Evolutionary conservation across 2,329 filamentous ascomycete genomes (phyloP), one percentile per base, ranked within the genome.

Genomic region (Fusarium concolor): DNA sequence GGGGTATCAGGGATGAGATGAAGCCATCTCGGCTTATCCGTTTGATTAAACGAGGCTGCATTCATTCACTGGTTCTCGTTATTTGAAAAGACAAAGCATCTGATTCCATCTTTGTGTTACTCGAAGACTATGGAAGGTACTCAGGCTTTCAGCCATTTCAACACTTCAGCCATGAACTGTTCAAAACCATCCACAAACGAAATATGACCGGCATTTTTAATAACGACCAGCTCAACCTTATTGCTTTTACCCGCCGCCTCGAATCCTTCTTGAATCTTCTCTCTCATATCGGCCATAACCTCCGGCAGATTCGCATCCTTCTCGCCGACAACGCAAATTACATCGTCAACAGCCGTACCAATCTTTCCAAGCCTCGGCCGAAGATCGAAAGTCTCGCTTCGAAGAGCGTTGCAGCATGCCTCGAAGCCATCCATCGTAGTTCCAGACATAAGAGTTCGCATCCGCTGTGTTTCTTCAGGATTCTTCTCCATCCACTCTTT

Each of bases 361-460:
- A 82, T 73, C 29, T 75, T 71, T 1, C 54, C 53, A 10, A 77
- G 74, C 5, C 79, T 65, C n/a, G 77, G 79, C 4, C 76, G 73
- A 17, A 83, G 66, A 66, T 84, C 80, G 58, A 82, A 83, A 1
- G 70, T 75, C 22, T 72, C 33, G 56, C 75, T 78, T 14, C 74
- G 62, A 18, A 83, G 72, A 11, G 81, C 81, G 9, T 77, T 71
- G 28, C 76, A 79, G 44, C 81, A 83, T 6, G 80, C 75, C 66
- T 81, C 79, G 49, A 81, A 80, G 2, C 81, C 81, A 17, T 80
- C 79, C 7, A 82, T 31, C 9, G 70, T 79, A 0, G 80, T 82
- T 15, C 68, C 71, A 5, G 68, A 62, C 81, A 83, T 83, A 39
- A 77, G 47, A 2, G 46, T 47, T 10, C 74, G 73, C 71, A 83